These are phyloP conservation scores for Musa acuminata DNA, from an alignment of 176 grass and related monocot genomes.

Conservation along the genomic window DNA sequence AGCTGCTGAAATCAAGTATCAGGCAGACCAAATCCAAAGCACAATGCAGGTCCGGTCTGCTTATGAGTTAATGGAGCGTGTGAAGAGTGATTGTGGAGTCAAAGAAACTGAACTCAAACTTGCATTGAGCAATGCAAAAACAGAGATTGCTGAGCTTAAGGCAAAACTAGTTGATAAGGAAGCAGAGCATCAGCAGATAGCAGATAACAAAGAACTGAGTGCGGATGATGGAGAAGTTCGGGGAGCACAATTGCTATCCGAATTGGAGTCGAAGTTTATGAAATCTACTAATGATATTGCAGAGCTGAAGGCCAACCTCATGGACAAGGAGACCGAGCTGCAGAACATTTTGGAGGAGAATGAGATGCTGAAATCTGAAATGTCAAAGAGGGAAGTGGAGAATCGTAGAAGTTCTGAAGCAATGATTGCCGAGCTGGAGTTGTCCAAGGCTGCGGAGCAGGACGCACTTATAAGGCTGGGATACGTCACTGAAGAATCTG, in stretches of 20 bases:
- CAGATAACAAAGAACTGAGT: conserved; percentile 8
- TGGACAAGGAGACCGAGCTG: conserved; percentile 86
- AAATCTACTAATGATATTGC: conserved; percentile 36
- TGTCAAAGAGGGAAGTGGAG: conserved; percentile 25
- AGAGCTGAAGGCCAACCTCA: conserved; percentile 57
- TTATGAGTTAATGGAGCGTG: conserved; percentile 36
- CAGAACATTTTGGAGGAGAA: conserved; percentile 77
- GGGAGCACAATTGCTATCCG: conserved; percentile 22
- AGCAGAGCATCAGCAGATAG: conserved; percentile 9
- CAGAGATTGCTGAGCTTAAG: conserved; percentile 37
- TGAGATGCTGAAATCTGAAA: conserved; percentile 36
- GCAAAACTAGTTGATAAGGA: conserved; percentile 28
- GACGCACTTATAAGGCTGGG: conserved; percentile 61
- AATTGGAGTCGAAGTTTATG: conserved; percentile 57
- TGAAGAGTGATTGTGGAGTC: conserved; percentile 24
- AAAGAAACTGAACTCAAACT: conserved; percentile 34
- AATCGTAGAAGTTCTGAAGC: conserved; percentile 41
- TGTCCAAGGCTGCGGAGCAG: conserved; percentile 75
- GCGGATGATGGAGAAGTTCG: neutral
- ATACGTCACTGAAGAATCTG: conserved; percentile 67
- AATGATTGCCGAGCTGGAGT: conserved; percentile 55
- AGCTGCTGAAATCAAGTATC: conserved; percentile 41
- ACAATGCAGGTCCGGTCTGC: conserved; percentile 27
- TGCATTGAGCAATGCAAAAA: conserved; percentile 42
- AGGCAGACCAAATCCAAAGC: conserved; percentile 40